Base-by-base conservation (phyloP, 148 eudicot genomes). In the Cornus florida region DNA sequence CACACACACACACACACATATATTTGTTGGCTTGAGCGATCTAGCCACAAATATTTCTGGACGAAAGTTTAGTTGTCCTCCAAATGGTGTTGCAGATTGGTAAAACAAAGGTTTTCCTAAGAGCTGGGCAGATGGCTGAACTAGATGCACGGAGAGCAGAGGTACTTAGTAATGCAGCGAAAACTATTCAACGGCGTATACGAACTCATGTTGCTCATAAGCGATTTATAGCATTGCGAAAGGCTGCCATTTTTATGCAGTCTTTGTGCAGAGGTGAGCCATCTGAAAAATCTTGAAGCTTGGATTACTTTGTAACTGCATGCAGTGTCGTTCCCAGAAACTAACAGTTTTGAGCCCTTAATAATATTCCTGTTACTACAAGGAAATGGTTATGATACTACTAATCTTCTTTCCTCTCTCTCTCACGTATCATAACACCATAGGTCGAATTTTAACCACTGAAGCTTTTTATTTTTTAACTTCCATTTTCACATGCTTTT, bases 71-170 rank as follows among this genome's bases (percentile, higher is more conserved):
- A 24, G 60, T 59, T 70, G 57, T 48, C 60, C 50, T 48, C 56
- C 33, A 80, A 71, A 62, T 77, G 71, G 28, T 35, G 46, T 53
- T 86, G 81, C 97, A 94, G 99, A 80, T 94, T 78, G 98, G 98
- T 69, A 90, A 89, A 86, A 97, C 97, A 75, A 97, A 97, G 87
- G 92, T 97, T 60, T 97, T 97, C 84, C 87, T 97, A 70, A 87
- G 99, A 88, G 99, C 97, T 76, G 99, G 99, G 79, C 98, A 97
- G 88, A 97, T 97, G 99, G 99, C 99, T 39, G 99, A 97, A 84
- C 84, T 97, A 74, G 98, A 97, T 90, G 98, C 95, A 75, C 84
- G 93, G 72, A 88, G 99, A 86, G 80, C 97, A 33, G 98, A 92
- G 85, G 96, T 97, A 65, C 97, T 97, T 53, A 84, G 85, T 71